Percentiles rank a stretch among this genome's conserved stretches.
phyloP scores from a whole-genome alignment of 1,284 basidiomycete genomes.

The Sanghuangporus weigelae region DNA sequence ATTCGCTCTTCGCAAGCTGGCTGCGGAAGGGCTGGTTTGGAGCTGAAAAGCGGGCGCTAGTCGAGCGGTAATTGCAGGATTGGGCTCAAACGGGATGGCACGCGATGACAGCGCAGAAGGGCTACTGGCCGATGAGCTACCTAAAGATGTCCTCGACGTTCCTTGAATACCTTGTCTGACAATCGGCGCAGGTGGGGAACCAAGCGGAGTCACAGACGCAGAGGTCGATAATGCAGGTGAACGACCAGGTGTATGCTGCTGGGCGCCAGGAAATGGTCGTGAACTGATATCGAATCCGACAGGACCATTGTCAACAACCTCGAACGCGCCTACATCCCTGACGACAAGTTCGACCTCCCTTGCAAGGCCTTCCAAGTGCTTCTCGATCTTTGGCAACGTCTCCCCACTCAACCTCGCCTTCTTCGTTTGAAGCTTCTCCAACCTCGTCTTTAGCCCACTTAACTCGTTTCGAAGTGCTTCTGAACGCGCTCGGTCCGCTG shows the following conservation, averaged over 20 bases:
- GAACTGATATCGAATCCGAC: slow-evolving; percentile 11
- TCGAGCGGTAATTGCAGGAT: not conserved
- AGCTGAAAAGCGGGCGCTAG: slow-evolving; percentile 9
- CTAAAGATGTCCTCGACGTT: not conserved
- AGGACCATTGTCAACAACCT: slow-evolving; percentile 17
- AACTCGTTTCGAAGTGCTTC: slow-evolving; percentile 39
- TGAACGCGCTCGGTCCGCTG: slow-evolving; percentile 37
- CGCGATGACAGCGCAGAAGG: slow-evolving; percentile 11
- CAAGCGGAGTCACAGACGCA: too few relatives aligned
- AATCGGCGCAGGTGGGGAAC: not conserved
- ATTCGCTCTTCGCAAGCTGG: not conserved
- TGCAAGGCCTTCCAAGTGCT: slow-evolving; percentile 31
- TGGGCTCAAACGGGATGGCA: slow-evolving; percentile 14
- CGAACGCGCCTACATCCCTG: slow-evolving; percentile 12
- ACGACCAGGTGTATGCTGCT: not conserved
- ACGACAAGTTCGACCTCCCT: slow-evolving; percentile 37
- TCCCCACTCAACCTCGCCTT: slow-evolving; percentile 55
- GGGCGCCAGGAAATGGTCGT: not conserved
- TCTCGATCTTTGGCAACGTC: slow-evolving; percentile 40
- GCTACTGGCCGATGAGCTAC: not conserved
- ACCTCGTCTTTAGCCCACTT: slow-evolving; percentile 33
- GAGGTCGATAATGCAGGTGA: not conserved
- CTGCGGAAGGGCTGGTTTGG: not conserved
- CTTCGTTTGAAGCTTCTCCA: slow-evolving; percentile 50
- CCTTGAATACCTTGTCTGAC: not conserved